Conservation (phyloP, 192 early-diverging fungal species). For the Linnemannia schmuckeri region DNA sequence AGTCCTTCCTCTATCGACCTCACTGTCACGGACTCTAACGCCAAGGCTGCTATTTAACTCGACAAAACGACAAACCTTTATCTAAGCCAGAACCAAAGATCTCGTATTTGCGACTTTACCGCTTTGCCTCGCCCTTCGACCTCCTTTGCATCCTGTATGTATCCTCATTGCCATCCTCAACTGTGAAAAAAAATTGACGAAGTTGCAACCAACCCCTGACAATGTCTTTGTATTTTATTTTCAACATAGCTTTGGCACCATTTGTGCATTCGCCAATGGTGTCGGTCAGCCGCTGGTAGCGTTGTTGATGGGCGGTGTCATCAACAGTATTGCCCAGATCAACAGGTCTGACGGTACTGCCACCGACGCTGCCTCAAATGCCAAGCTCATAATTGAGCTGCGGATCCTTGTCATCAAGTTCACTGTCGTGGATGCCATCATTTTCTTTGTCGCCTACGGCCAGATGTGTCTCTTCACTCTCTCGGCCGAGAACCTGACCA, state of each 20-base stretch:
- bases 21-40: constrained; percentile 2
- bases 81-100: constrained; percentile 63
- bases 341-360: neutral
- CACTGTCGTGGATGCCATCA: constrained; percentile 60
- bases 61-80: constrained; percentile 53
- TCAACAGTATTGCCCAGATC: neutral
- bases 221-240: too few relatives aligned
- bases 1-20: constrained; percentile 16
- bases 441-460: constrained; percentile 67
- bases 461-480: constrained; percentile 69
- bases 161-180: neutral
- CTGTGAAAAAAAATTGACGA: too few relatives aligned
- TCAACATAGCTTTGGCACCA: constrained; percentile 1
- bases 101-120: constrained; percentile 68
- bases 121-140: constrained; percentile 73
- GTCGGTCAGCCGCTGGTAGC: constrained; percentile 23
- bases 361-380: neutral
- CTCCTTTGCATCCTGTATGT: constrained; percentile 16
- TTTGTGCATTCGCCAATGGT: constrained; percentile 23
- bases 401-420: constrained; percentile 21
- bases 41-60: neutral
- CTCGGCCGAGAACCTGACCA: constrained; percentile 63
- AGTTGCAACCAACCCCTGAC: too few relatives aligned
- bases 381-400: neutral
- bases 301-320: constrained; percentile 14